Base-by-base conservation (phyloP, 495 filamentous ascomycete genomes). In the Podospora appendiculata region DNA sequence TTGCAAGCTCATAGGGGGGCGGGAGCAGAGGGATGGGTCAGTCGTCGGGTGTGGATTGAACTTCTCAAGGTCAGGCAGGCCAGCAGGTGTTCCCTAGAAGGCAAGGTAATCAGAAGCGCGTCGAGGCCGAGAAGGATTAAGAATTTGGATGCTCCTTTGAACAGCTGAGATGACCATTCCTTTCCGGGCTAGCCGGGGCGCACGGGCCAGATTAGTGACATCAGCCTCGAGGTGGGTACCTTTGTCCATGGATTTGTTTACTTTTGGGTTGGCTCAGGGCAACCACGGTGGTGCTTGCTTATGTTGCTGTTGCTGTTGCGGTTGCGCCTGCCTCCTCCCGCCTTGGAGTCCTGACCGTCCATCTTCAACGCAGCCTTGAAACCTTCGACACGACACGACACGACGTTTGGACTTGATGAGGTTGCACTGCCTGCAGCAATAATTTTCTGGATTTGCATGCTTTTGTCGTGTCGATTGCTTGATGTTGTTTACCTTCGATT, bases 221-320 rank as follows among this genome's bases (percentile, higher is more conserved):
- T 59, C 55, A 58, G 51, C 48, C 10, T 14, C 12, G 8, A 19
- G 16, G 41, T 43, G 41, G 41, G 18, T 19, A 36, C 32, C 47
- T 42, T 10, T 40, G 57, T 13, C 53, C 32, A 32, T 13, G 14
- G 36, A 50, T 57, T 62, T 65, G 62, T 65, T 65, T 65, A 65
- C 62, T 62, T 54, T 48, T 32, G 33, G 14, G 17, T 45, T 36
- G 55, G 62, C 48, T 55, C 57, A 50, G 53, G 59, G 62, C 62
- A 65, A 65, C 62, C 51, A 42, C 32, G 36, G 36, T 32, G 47
- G 2, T 11, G 25, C 33, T 35, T 16, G 40, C 8, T 34, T 40
- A 14, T 41, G 10, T 43, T 35, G 36, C 19, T 19, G 42, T 34
- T 40, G 17, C 14, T 17, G 11, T 40, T 18, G 6, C n/a, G 13